Percentiles rank a stretch among this genome's conserved stretches.
These are phyloP conservation scores for Diaporthe aspalathi DNA, from an alignment of 2,329 filamentous ascomycete genomes.

Conservation along the genomic window DNA sequence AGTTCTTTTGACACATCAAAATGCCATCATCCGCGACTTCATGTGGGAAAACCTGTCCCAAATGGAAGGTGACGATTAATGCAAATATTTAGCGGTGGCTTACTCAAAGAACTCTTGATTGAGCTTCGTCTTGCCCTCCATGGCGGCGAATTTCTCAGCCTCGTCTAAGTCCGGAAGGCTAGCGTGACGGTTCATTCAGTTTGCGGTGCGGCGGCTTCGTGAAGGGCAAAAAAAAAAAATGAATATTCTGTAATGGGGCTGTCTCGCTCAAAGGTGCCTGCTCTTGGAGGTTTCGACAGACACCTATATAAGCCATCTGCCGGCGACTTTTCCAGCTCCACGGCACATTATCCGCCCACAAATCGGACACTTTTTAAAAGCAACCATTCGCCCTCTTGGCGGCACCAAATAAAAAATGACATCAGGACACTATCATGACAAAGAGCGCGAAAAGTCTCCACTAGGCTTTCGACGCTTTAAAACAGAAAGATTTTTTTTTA, in stretches of 20 bases:
- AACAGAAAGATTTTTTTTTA: too few species aligned
- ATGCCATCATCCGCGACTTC: too few species aligned
- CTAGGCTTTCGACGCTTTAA: background rate
- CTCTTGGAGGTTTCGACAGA: background rate
- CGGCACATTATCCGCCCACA: constrained; percentile 8
- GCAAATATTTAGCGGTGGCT: background rate
- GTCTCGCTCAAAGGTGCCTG: background rate
- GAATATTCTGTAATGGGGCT: background rate
- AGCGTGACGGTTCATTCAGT: background rate
- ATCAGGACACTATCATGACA: background rate
- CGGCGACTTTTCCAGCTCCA: constrained; percentile 31
- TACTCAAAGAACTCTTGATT: constrained; percentile 37
- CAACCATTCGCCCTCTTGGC: background rate
- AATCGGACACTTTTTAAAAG: constrained; percentile 35
- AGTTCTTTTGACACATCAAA: too few species aligned
- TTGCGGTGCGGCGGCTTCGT: background rate
- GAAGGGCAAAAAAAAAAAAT: too few species aligned
- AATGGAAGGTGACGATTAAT: too few species aligned
- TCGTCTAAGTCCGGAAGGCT: constrained; percentile 8
- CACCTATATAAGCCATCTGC: constrained; percentile 24
- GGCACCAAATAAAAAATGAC: background rate
- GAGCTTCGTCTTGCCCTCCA: constrained; percentile 34
- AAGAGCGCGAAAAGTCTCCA: constrained; percentile 10
- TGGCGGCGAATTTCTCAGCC: constrained; percentile 22
- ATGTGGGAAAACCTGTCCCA: too few species aligned